Base-by-base conservation (phyloP, 2,329 filamentous ascomycete species). In the Alternaria incomplexa region DNA sequence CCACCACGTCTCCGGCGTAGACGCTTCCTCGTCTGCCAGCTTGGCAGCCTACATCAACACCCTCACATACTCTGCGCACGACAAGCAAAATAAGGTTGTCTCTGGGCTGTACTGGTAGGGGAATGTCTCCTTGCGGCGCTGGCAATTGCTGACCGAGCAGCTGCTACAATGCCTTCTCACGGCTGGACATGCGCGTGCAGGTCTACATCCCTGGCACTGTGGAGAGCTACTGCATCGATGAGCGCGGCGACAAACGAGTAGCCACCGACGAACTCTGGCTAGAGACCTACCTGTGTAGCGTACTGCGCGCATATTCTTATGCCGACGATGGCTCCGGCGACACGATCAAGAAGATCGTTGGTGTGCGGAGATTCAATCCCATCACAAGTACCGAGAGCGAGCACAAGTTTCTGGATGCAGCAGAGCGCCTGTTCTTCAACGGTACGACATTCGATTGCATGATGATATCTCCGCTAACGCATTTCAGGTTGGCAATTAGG, bases 111-210 rank as follows among this genome's bases (percentile, higher is more conserved):
- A 97, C 82, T 98, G 96, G 93, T 96, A 85, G 69, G 86, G 46
- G 26, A 48, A 20, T 25, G 20, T 23, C 12, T 30, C 40, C 26
- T 23, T 44, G 25, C 26, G 46, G 43, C 50, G 26, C 28, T 48
- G 52, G 43, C 57, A 30, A 56, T 55, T 43, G 63, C 77, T 78
- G 74, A 82, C 80, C 65, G 56, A 73, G 30, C 75, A 88, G 86
- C 83, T 99, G 96, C 82, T 99, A 99, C 86, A 99, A 99, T 92
- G 96, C 96, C 69, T 97, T 99, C 81, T 98, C 96, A 6, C 89
- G 96, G 68, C 87, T 98, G 56, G 96, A 99, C 77, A 99, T 99
- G 96, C 93, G 96, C 64, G 95, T 99, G 12, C 94, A 98, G 77
- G 95, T 99, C 63, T 95, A 94, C 68, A 98, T 99, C 68, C 96